Evolutionary conservation across 495 filamentous ascomycete genomes (phyloP).

Genomic region (Beverwykella pulmonaria): DNA sequence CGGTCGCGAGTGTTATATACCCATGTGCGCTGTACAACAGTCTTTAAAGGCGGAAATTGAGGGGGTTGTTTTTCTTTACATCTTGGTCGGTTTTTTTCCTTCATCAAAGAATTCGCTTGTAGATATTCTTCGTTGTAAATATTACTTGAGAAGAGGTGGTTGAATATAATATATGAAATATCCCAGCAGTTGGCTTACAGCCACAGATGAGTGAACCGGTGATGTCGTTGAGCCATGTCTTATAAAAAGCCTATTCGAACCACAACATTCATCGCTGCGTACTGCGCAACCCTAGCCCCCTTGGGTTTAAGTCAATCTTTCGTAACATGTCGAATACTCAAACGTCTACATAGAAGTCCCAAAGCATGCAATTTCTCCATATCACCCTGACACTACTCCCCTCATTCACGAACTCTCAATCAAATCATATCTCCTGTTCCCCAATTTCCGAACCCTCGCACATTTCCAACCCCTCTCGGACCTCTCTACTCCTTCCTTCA

Average conservation of each 20-base stretch:
- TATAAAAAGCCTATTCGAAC: too few relatives aligned
- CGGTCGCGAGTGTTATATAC: background rate
- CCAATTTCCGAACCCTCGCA: too few relatives aligned
- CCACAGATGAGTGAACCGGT: too few relatives aligned
- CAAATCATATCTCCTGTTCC: slow-evolving; percentile 1
- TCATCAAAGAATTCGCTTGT: background rate
- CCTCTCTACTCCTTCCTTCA: background rate
- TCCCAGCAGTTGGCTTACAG: background rate
- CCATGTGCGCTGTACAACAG: background rate
- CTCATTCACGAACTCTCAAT: too few relatives aligned
- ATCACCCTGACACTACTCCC: too few relatives aligned
- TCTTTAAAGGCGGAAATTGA: background rate
- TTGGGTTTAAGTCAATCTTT: too few relatives aligned
- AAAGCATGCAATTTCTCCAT: too few relatives aligned
- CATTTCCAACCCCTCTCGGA: slow-evolving; percentile 7
- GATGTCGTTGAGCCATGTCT: too few relatives aligned
- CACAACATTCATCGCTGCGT: background rate
- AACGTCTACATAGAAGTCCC: too few relatives aligned
- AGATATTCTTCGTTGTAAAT: background rate
- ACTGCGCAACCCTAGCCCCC: background rate
- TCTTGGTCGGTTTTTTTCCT: background rate
- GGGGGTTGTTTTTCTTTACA: background rate
- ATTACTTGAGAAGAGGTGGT: background rate
- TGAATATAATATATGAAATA: background rate
- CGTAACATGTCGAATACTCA: too few relatives aligned